Evolutionary conservation across 2,329 filamentous ascomycete species (phyloP), one percentile per base, ranked within the genome.

Genomic region (Pestalotiopsis sp.): DNA sequence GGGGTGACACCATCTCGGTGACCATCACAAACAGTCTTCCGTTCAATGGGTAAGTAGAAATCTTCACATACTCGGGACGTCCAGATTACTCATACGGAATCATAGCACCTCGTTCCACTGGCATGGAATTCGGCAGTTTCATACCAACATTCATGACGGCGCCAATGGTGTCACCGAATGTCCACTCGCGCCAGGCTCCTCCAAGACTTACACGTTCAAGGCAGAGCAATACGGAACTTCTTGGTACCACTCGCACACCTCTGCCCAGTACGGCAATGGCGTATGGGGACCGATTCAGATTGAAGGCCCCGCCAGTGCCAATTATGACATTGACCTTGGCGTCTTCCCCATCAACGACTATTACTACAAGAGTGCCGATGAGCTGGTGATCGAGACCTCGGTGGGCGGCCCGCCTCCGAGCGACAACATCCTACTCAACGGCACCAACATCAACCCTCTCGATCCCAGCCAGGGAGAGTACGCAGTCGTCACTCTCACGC

Each of bases 11-110:
- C 31, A 84, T 90, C 60, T 81, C 92, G 66, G 87, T 93, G 58
- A 90, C 89, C 38, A 86, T 95, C 67, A 85, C 88, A 78, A 96
- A 96, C 79, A 87, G 90, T 64, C 87, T 94, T 13, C 87, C 82
- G 5, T 66, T 70, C 36, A 73, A 77, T 39, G 75, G 75, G 80
- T 72, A 62, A 68, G 88, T 90, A 74, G 87, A 86, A 0, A 1
- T 20, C 38, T 81, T 83, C 25, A 20, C 6, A 14, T 23, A 45
- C 3, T 23, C 4, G n/a, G 5, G 45, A 11, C 17, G 12, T 38
- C 13, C 13, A 20, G 38, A 13, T 17, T 1, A 31, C 39, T 67
- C 13, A 67, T 13, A 11, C 12, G 4, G 1, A 27, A 25, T 6
- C 20, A 1, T 23, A 58, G 68, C 69, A 83, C 82, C 2, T 79